Percentiles rank a stretch among this genome's conserved stretches.
These are phyloP conservation scores for Myxozyma geophila DNA, from an alignment of 805 yeast species.

Conservation along the genomic window DNA sequence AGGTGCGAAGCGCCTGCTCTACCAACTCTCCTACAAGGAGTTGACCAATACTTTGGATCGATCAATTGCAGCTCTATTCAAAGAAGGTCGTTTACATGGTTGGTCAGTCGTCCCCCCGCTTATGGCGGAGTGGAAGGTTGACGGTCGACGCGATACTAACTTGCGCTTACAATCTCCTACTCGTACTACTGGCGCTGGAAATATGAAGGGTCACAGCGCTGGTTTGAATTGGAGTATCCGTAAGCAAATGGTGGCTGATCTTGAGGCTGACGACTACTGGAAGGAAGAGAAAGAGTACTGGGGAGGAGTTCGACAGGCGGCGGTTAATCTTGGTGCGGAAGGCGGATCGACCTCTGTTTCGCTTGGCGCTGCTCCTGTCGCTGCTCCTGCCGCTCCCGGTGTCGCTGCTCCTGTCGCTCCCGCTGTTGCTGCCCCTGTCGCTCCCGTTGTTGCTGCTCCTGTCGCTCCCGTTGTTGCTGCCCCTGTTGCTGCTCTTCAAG, in stretches of 20 bases:
- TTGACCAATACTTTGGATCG: slow-evolving; percentile 18
- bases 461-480: not conserved
- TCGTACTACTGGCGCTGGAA: not conserved
- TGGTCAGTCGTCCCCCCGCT: slow-evolving; percentile 21
- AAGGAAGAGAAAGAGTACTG: slow-evolving; percentile 9
- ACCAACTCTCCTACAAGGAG: slow-evolving; percentile 20
- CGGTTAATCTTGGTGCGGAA: not conserved
- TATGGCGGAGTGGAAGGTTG: slow-evolving; percentile 23
- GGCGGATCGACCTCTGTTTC: not conserved
- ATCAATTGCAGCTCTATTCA: slow-evolving; percentile 7
- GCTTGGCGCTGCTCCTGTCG: not conserved
- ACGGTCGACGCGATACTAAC: slow-evolving; percentile 17
- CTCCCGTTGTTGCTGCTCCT: not conserved
- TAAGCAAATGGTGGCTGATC: slow-evolving; percentile 3
- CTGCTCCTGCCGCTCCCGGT: not conserved
- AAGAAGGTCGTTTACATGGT: slow-evolving; percentile 15
- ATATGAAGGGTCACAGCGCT: slow-evolving; percentile 8
- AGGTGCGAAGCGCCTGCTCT: slow-evolving; percentile 26
- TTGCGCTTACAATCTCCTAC: not conserved
- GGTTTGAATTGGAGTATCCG: slow-evolving; percentile 8
- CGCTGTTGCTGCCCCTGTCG: not conserved
- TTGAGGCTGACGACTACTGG: slow-evolving; percentile 8
- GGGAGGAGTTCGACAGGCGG: not conserved
- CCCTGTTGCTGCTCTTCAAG: not conserved
- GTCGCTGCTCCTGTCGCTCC: not conserved